Base-by-base conservation (phyloP, 2,329 filamentous ascomycete species). In the Phialemoniopsis sp. region DNA sequence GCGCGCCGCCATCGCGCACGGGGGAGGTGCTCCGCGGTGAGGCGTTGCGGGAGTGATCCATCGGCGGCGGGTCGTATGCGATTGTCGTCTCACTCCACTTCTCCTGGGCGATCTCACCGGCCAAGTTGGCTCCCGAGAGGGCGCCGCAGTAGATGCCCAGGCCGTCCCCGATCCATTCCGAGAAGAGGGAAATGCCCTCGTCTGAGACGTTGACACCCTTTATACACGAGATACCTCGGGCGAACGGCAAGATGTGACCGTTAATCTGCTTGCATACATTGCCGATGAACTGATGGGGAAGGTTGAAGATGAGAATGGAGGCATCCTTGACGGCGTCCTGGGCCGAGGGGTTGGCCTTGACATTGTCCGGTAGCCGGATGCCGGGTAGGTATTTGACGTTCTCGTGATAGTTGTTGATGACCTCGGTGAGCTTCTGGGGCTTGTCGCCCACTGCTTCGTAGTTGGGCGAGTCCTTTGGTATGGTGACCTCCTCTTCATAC, bases 21-120 rank as follows among this genome's bases (percentile, higher is more conserved):
- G 68, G 66, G 29, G 72, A 68, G 54, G 73, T 65, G 34, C 53
- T 50, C 34, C 62, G 63, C 5, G 76, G 76, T 10, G 85, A 83
- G 2, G 87, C 82, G 32, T 82, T 80, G 53, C 85, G 80, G 52
- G 86, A 93, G 66, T 61, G 64, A 52, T 97, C 91, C 69, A 95
- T 80, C 13, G 80, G 77, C 1, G 93, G 93, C 17, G 93, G 91
- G 56, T 95, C 89, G 63, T 98, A 98, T 34, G 90, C 93, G 44
- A 98, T 84, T 16, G 91, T 98, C 3, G 93, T 97, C 68, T 97
- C 93, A 45, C 87, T 95, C 78, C 89, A 97, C 63, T 96, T 95
- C 71, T 96, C 93, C 14, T 38, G 41, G 50, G 82, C 78, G 54
- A 98, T 93, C 64, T 98, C 94, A 50, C 78, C 87, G 36, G 94